These are phyloP conservation scores for Apiospora sp. DNA, from an alignment of 2,329 filamentous ascomycete species.

Conservation along the genomic window DNA sequence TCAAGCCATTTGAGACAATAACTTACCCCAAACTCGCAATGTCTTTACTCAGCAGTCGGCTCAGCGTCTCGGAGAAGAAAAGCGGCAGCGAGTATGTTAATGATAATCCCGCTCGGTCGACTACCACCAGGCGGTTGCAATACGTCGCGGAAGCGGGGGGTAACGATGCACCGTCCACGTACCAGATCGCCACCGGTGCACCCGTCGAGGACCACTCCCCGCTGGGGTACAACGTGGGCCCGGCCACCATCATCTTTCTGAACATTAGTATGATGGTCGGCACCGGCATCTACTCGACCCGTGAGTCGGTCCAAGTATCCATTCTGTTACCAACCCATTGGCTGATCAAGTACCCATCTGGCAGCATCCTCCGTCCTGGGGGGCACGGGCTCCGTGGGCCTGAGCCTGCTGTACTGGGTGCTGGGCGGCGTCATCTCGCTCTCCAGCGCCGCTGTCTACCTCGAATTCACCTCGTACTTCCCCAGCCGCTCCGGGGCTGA, in stretches of 20 bases:
- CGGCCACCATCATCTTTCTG: constrained; percentile 64
- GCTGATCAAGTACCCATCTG: constrained; percentile 20
- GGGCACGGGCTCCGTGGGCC: constrained; percentile 67
- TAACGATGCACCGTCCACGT: constrained; percentile 59
- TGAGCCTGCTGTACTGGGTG: constrained; percentile 70
- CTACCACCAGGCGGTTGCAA: not conserved
- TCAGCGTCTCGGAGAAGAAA: not conserved
- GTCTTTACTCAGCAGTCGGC: not conserved
- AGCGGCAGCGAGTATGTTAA: not conserved
- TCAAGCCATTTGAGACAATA: not conserved
- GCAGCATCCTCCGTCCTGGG: constrained; percentile 56
- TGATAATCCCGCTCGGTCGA: not conserved
- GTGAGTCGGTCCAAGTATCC: constrained; percentile 49
- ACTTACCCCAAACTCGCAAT: not conserved
- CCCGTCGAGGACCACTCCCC: constrained; percentile 67
- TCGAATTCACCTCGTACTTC: constrained; percentile 71
- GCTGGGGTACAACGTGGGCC: constrained; percentile 65
- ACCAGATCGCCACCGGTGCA: constrained; percentile 68
- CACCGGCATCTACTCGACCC: constrained; percentile 70
- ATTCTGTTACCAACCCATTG: not conserved
- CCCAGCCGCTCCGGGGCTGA: constrained; percentile 72
- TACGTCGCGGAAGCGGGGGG: constrained; percentile 42
- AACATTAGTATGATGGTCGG: constrained; percentile 71
- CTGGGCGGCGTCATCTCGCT: constrained; percentile 67
- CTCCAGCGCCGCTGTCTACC: constrained; percentile 64